Evolutionary conservation across 169 alveolate species (phyloP).

Genomic region (Babesia gibsoni): DNA sequence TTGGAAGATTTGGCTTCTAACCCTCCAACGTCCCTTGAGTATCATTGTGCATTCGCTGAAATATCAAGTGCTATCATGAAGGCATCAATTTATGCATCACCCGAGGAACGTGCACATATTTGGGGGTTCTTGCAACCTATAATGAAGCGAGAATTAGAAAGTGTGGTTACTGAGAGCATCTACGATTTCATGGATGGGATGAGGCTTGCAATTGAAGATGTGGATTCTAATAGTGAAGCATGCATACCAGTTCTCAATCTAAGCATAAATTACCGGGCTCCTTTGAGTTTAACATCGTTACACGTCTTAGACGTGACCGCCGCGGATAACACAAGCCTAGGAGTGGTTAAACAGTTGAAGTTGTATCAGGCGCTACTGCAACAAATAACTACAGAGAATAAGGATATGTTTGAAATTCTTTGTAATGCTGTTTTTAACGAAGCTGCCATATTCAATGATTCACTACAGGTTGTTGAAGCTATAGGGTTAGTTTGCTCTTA

Average conservation of each 20-base stretch:
- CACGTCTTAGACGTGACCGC: not conserved
- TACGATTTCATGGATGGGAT: constrained; percentile 52
- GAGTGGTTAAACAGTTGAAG: constrained; percentile 52
- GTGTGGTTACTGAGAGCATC: constrained; percentile 15
- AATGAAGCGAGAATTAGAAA: constrained; percentile 18
- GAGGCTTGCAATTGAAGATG: constrained; percentile 31
- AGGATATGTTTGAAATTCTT: not conserved
- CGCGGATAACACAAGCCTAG: constrained; percentile 9
- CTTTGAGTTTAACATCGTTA: not conserved
- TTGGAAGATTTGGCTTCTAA: constrained; percentile 13
- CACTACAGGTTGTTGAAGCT: constrained; percentile 48
- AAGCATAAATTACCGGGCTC: constrained; percentile 8
- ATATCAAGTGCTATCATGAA: constrained; percentile 18
- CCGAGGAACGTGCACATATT: not conserved
- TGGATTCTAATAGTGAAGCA: not conserved
- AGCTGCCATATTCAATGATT: constrained; percentile 22
- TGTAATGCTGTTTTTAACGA: constrained; percentile 8
- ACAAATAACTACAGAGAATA: constrained; percentile 13
- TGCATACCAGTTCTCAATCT: constrained; percentile 31
- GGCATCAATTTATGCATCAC: not conserved
- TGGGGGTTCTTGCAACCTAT: constrained; percentile 23
- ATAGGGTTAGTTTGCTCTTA: constrained; percentile 34
- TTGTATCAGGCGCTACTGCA: constrained; percentile 51
- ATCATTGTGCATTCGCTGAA: constrained; percentile 32
- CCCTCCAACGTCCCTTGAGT: constrained; percentile 14